These are phyloP conservation scores for Sambucus nigra DNA, from an alignment of 129 eudicot species.

Conservation along the genomic window DNA sequence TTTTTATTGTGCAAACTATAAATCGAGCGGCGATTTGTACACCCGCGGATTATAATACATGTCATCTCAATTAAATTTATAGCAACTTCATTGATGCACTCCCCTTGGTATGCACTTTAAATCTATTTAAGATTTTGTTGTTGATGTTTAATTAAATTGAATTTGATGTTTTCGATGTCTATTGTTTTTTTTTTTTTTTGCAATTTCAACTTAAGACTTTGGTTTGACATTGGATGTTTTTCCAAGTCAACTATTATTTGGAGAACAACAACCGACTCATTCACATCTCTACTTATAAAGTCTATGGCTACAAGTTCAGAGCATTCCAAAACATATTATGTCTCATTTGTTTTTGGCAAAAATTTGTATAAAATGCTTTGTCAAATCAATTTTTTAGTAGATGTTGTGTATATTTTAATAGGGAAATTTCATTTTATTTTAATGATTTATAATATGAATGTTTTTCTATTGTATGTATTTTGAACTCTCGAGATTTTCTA, in stretches of 20 bases:
- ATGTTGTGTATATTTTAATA: too few relatives aligned
- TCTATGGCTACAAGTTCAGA: too few relatives aligned
- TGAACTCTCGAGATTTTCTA: too few relatives aligned
- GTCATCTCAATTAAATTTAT: constrained; percentile 91
- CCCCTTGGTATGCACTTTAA: constrained; percentile 62
- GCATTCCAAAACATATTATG: too few relatives aligned
- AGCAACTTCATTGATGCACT: constrained; percentile 96
- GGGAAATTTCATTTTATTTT: too few relatives aligned
- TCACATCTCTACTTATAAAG: constrained; percentile 94
- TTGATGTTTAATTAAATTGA: background rate
- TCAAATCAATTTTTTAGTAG: too few relatives aligned
- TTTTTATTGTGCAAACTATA: constrained; percentile 43
- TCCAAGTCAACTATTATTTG: constrained; percentile 86
- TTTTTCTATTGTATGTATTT: too few relatives aligned
- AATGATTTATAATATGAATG: too few relatives aligned
- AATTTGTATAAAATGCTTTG: too few relatives aligned
- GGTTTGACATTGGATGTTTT: background rate
- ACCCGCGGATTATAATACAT: constrained; percentile 94
- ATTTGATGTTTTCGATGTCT: constrained; percentile 5
- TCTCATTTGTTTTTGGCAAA: too few relatives aligned
- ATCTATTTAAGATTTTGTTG: background rate
- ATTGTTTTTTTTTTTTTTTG: too few relatives aligned
- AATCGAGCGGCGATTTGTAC: constrained; percentile 98
- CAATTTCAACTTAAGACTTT: too few relatives aligned
- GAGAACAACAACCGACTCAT: constrained; percentile 88